Base-by-base conservation (phyloP, 495 filamentous ascomycete genomes). In the Xylaria sp. region DNA sequence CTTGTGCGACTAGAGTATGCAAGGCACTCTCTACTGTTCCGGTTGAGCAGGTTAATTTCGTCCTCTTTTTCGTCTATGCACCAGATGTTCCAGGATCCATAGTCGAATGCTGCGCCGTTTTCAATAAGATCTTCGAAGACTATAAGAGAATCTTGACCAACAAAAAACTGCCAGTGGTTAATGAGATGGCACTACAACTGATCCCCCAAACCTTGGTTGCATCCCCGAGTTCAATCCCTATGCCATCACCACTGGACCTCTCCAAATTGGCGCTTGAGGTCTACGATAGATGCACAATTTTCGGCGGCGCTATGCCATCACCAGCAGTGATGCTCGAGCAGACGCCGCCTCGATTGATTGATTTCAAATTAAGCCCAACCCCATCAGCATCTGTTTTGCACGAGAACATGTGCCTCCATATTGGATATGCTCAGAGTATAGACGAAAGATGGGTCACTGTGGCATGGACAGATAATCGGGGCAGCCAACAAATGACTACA, bases 381-480 rank as follows among this genome's bases (percentile, higher is more conserved):
- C 90, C 91, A 0, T 90, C 90, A 0, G 86, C 90, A 3, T 91
- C 93, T 33, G 85, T 96, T 0, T 80, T 98, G n/a, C 89, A 91
- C 61, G 93, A 97, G 75, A 93, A 94, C 43, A 90, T 88, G 15
- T 91, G 90, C 71, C 87, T 99, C 14, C 97, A 99, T 78, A 81
- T 98, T 58, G 94, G 93, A 9, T 97, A 95, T 77, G 91, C 92
- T 0, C 89, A 90, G 71, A 95, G 93, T 76, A 82, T 90, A 37
- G 93, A 96, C 76, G 90, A 92, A 58, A 88, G 92, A 21, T 99
- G 97, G 97, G 79, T 98, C 57, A 91, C 91, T 0, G 94, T 90
- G 5, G 92, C 92, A n/a, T 99, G 97, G 97, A 93, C 92, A 1
- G 94, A 98, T 79, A 94, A 89, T 74, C 87, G 84, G 31, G 97